Conservation (phyloP, 2,329 filamentous ascomycete species). For the Ceratocystis harringtonii region DNA sequence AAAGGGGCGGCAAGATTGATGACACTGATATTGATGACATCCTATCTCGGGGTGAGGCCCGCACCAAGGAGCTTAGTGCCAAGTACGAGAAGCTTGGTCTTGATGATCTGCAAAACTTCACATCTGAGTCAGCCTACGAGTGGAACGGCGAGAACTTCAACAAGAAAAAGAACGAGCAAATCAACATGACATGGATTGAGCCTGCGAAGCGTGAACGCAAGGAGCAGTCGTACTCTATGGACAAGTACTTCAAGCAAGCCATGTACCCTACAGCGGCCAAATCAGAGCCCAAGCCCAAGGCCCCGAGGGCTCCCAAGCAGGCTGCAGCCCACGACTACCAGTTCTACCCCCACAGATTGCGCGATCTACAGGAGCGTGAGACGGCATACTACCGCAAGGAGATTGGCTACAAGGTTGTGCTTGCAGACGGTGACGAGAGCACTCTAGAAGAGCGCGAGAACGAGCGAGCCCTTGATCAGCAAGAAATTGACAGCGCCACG, state of each 20-base stretch:
- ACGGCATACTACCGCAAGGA: constrained; percentile 93
- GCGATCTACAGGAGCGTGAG: constrained; percentile 87
- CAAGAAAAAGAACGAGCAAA: constrained; percentile 79
- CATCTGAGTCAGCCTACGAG: constrained; percentile 91
- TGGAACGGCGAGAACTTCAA: constrained; percentile 98
- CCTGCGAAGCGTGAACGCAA: constrained; percentile 96
- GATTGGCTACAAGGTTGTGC: constrained; percentile 82
- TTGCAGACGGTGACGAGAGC: constrained; percentile 81
- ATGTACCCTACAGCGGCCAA: constrained; percentile 57
- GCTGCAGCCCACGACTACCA: constrained; percentile 89
- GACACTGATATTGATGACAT: constrained; percentile 89
- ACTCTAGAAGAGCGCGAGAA: constrained; percentile 72
- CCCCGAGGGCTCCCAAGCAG: constrained; percentile 89
- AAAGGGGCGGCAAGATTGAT: constrained; percentile 47
- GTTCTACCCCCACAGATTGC: constrained; percentile 75
- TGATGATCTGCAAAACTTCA: constrained; percentile 95
- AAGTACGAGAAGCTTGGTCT: constrained; percentile 95
- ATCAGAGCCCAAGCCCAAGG: constrained; percentile 84
- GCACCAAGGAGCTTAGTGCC: constrained; percentile 78
- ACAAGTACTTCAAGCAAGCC: constrained; percentile 93
- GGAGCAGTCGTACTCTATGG: constrained; percentile 94
- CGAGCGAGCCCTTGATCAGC: constrained; percentile 73
- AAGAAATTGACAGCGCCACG: constrained; percentile 83
- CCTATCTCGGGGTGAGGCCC: constrained; percentile 68
- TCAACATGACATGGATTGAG: constrained; percentile 82